Conservation (phyloP, 805 yeast genomes). For the Cyberlindnera suaveolens region DNA sequence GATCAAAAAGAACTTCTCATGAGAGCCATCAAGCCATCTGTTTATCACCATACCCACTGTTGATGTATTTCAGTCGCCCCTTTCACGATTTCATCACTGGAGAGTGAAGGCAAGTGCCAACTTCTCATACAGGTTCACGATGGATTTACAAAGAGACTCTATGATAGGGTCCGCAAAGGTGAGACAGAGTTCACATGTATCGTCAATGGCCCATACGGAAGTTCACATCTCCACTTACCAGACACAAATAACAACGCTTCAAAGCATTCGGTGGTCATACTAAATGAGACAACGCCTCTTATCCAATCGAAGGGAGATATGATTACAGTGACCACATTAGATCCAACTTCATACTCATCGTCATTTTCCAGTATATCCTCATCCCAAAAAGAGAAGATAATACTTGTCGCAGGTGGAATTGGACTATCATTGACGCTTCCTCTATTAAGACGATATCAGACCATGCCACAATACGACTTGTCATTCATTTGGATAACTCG, state of each 20-base stretch:
- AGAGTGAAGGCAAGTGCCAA: conserved; percentile 5
- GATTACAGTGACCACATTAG: background rate
- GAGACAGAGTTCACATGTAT: conserved; percentile 12
- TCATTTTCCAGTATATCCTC: background rate
- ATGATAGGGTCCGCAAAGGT: conserved; percentile 2
- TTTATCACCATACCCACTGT: conserved; percentile 20
- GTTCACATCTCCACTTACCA: conserved; percentile 15
- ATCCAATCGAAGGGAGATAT: background rate
- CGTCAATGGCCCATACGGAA: conserved; percentile 25
- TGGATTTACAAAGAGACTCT: conserved; percentile 21
- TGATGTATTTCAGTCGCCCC: conserved; percentile 20
- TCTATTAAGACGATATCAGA: conserved; percentile 7
- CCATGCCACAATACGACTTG: conserved; percentile 6
- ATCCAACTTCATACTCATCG: background rate
- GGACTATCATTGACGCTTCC: conserved; percentile 16
- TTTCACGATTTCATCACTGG: conserved; percentile 22
- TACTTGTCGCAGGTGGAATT: conserved; percentile 18
- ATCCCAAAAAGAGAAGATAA: conserved; percentile 7
- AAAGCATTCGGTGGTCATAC: too few relatives aligned
- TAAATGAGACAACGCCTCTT: background rate
- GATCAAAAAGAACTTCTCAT: conserved; percentile 8
- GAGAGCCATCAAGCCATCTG: conserved; percentile 20
- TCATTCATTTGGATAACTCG: conserved; percentile 21
- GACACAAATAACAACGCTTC: too few relatives aligned
- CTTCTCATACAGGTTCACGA: conserved; percentile 17